Evolutionary conservation across 805 yeast genomes (phyloP).

Genomic region (Metschnikowia lochheadii): DNA sequence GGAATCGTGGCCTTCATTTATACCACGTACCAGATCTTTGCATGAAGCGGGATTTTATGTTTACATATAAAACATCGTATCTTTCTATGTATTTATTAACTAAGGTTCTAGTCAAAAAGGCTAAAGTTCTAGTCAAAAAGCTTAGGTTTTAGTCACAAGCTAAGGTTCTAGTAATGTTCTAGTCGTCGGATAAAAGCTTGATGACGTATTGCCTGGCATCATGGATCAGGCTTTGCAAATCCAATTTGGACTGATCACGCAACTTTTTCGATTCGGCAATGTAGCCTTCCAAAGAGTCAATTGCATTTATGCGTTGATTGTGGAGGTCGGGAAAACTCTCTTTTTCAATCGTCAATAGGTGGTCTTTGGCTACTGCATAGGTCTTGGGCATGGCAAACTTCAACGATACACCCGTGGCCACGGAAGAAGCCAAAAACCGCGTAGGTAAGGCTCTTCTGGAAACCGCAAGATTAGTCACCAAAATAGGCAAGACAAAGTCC

Average conservation of each 20-base stretch:
- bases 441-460: slow-evolving; percentile 44
- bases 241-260: slow-evolving; percentile 11
- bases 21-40: slow-evolving; percentile 44
- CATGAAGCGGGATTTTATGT: neutral
- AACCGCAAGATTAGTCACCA: slow-evolving; percentile 54
- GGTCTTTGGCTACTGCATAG: slow-evolving; percentile 11
- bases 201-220: slow-evolving; percentile 14
- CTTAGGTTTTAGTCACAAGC: too few relatives aligned
- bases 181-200: slow-evolving; percentile 11
- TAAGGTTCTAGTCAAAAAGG: too few relatives aligned
- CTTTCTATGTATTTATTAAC: too few relatives aligned
- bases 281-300: slow-evolving; percentile 10
- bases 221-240: slow-evolving; percentile 16
- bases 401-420: slow-evolving; percentile 41
- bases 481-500: slow-evolving; percentile 51
- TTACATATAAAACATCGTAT: neutral
- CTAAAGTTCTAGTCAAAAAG: too few relatives aligned
- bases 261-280: slow-evolving; percentile 10
- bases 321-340: slow-evolving; percentile 30
- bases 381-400: slow-evolving; percentile 49
- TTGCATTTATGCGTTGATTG: slow-evolving; percentile 22
- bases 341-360: slow-evolving; percentile 24
- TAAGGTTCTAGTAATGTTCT: neutral
- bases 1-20: slow-evolving; percentile 64
- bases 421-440: slow-evolving; percentile 49